Base-by-base conservation (phyloP, 768 basidiomycete genomes). In the Sporobolomyces phaffii region DNA sequence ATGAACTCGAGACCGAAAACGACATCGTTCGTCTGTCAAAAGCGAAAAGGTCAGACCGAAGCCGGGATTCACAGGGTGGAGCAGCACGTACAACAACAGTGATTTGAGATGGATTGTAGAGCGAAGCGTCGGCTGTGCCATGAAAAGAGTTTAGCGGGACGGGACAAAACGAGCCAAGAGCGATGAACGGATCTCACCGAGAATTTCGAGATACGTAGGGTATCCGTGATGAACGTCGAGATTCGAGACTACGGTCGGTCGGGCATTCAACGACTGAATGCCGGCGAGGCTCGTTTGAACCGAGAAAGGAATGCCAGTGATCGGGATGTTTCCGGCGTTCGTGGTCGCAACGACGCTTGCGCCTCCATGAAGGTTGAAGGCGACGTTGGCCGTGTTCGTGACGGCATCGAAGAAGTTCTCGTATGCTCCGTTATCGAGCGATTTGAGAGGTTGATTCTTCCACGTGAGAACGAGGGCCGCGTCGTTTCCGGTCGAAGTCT, bases 241-340 rank as follows among this genome's bases (percentile, higher is more conserved):
- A 70, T 82, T 80, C 40, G 78, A 79, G n/a, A 88, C 82, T 9
- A 80, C 80, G 1, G 83, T 82, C 20, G 86, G 86, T 65, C 80
- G 81, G 33, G 83, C 78, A 66, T 69, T 64, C 41, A 69, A 59
- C 18, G 62, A 64, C 34, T 69, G 61, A 69, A 88, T 84, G 28
- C 85, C 86, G 73, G 81, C 80, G 64, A 89, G 69, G 50, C 76
- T 76, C 9, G 87, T 85, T 5, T 78, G 73, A 18, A 88, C 85
- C 56, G 83, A 79, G 75, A 88, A 86, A 0, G 82, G 80, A 69
- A 89, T 85, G 9, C 82, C 83, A 5, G 81, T 78, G 65, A 89
- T 87, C 6, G 84, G 83, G 15, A 88, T 80, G 72, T 87, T 77
- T 17, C 87, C 87, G 41, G 88, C 84, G 5, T 82, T 73, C n/a